Base-by-base conservation (phyloP, 2,329 filamentous ascomycete species). In the Stylonectria norvegica region DNA sequence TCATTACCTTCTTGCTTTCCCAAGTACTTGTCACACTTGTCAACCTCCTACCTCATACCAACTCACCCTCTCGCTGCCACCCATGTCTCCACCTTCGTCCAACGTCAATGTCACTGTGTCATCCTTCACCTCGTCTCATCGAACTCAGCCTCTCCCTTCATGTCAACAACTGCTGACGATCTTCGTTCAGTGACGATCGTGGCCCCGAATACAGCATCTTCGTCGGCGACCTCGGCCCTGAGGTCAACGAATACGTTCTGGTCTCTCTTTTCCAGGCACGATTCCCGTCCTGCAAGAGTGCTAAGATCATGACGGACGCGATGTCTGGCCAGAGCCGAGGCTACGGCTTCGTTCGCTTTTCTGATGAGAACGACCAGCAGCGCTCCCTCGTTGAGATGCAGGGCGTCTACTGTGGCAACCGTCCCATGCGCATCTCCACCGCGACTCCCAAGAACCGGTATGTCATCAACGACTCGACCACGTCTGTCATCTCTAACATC, bases 261-360 rank as follows among this genome's bases (percentile, higher is more conserved):
- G 91, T 97, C 38, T 95, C 90, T 18, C 83, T 98, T 36, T 98
- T 98, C 79, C 91, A 97, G 72, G 85, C 83, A 61, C 89, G 91
- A 47, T 98, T 95, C 76, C 86, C 86, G 1, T 95, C 89, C 7
- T 97, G 91, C 86, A 97, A 97, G 76, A 95, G 89, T 25, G 93
- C 93, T 61, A 98, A 98, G 79, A 98, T 98, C 70, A 98, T 98
- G 93, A 95, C 91, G 46, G 93, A 98, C 61, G 91, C 93, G 47
- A 93, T 97, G 70, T 95, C 86, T 50, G 93, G 93, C 57, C 91
- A 97, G 79, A 96, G 90, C 50, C 89, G 93, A 49, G 93, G 93
- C 41, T 98, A 98, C 61, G 93, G 93, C 33, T 98, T 98, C 59
- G 93, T 98, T 38, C 89, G 93, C 53, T 98, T 98, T 73, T 89